Evolutionary conservation across 2,329 filamentous ascomycete species (phyloP).

Genomic region (Ilyonectria destructans): DNA sequence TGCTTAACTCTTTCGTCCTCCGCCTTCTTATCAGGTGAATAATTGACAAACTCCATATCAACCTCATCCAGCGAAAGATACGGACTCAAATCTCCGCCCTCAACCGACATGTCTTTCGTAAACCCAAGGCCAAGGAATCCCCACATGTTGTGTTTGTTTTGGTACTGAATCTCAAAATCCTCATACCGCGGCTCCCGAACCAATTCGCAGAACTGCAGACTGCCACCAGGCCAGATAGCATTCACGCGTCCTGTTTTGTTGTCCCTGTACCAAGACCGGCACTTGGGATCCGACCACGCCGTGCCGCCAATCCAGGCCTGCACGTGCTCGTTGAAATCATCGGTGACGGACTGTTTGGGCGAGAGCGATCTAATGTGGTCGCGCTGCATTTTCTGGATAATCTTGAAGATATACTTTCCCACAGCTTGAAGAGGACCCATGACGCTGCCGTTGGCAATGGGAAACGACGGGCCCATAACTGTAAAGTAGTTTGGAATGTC

Average conservation of each 20-base stretch:
- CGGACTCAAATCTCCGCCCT: slow-evolving; percentile 17
- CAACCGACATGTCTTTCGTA: slow-evolving; percentile 8
- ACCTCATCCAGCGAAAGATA: slow-evolving; percentile 5
- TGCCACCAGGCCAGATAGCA: slow-evolving; percentile 23
- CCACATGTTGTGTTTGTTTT: slow-evolving; percentile 21
- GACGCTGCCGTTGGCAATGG: slow-evolving; percentile 21
- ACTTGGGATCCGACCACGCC: slow-evolving; percentile 18
- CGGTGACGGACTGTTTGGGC: slow-evolving; percentile 13
- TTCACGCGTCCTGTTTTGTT: slow-evolving; percentile 23
- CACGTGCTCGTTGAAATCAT: slow-evolving; percentile 19
- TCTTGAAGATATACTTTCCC: slow-evolving; percentile 11
- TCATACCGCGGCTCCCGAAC: slow-evolving; percentile 13
- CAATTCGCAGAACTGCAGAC: slow-evolving; percentile 20
- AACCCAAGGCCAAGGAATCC: slow-evolving; percentile 15
- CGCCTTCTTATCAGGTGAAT: slow-evolving; percentile 9
- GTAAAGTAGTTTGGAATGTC: slow-evolving; percentile 26
- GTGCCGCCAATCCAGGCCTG: slow-evolving; percentile 20
- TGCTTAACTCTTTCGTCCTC: slow-evolving; percentile 14
- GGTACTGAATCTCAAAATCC: slow-evolving; percentile 25
- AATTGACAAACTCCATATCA: slow-evolving; percentile 6
- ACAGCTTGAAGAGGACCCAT: slow-evolving; percentile 20
- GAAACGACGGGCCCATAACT: slow-evolving; percentile 22
- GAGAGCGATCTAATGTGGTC: slow-evolving; percentile 9
- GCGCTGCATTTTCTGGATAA: slow-evolving; percentile 24
- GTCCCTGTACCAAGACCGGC: slow-evolving; percentile 25